Evolutionary conservation across 106 monocot genomes (phyloP), one percentile per base, ranked within the genome.

Genomic region (Posidonia australis): DNA sequence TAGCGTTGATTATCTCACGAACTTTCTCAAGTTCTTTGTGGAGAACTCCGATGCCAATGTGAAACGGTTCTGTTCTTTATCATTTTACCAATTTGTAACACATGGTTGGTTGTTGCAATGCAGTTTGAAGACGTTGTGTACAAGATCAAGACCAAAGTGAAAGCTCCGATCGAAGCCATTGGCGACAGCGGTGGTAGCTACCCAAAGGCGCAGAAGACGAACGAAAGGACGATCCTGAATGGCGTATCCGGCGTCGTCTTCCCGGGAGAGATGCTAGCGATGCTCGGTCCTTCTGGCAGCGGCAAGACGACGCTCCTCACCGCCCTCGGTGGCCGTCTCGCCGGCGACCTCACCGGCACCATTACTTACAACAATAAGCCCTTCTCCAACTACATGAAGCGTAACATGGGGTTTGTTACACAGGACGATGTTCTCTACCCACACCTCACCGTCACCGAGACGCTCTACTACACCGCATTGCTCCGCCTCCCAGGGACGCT

Each of bases 341-440:
- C 44, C 3, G 73, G 65, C 0, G 30, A 72, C 36, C 45, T 65
- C 74, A 29, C 75, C 41, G 83, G 83, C 2, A 29, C 68, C 16
- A 77, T 88, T 5, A 52, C 79, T 7, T 56, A 68, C 20, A 82
- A 83, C 58, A 77, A 74, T 17, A 25, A 32, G 11, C 21, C 16
- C 5, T 27, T 64, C 20, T 71, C 68, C 25, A 71, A 62, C 22
- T 10, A 74, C 2, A 64, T 64, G 27, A 56, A 61, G 19, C 52
- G 72, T 11, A 68, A 78, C 19, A 79, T 73, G 29, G 92, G 82
- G 58, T 88, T 76, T 76, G 88, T 88, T 0, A 47, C 85, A 21
- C 92, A 92, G 71, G 92, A 92, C 67, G 88, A 92, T 54, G 63
- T 88, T n/a, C 76, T 92, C 31, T 88, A 92, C 69, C 83, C 86